A percentile compares a stretch with the other conserved stretches of the same genome.
Evolutionary conservation across 192 early-diverging fungal species (phyloP).

Genomic region (Physocladia obscura): DNA sequence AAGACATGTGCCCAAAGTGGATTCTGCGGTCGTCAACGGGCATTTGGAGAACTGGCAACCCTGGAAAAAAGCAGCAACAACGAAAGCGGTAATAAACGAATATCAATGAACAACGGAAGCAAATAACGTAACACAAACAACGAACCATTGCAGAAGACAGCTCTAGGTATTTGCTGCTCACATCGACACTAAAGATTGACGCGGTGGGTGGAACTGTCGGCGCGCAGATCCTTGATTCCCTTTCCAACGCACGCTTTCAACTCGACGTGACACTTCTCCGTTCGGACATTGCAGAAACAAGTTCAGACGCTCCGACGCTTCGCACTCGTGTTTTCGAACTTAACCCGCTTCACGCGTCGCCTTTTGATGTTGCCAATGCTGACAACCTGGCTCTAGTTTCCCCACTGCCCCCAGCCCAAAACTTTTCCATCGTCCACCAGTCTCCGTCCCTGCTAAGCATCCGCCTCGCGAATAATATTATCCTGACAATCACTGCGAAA

Average conservation of each 20-base stretch:
- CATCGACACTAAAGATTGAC: constrained; percentile 57
- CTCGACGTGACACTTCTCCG: constrained; percentile 5
- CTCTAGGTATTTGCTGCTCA: constrained; percentile 60
- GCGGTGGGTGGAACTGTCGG: constrained; percentile 44
- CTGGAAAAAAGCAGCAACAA: too few relatives aligned
- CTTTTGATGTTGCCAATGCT: background rate
- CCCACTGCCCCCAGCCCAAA: background rate
- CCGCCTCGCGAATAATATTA: constrained; percentile 14
- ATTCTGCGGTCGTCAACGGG: constrained; percentile 88
- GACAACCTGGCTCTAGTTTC: background rate
- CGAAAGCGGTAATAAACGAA: too few relatives aligned
- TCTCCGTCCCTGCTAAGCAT: background rate
- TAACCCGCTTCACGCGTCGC: background rate
- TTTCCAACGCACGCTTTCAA: constrained; percentile 31
- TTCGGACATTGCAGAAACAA: background rate
- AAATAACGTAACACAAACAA: too few relatives aligned
- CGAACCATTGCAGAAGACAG: constrained; percentile 35
- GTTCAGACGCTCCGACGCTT: constrained; percentile 21
- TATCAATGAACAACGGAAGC: too few relatives aligned
- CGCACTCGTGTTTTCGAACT: constrained; percentile 29
- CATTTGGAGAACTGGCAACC: constrained; percentile 71
- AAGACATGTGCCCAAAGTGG: constrained; percentile 82
- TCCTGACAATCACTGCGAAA: constrained; percentile 49
- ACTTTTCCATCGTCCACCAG: background rate
- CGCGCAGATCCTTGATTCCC: constrained; percentile 57